Base-by-base conservation (phyloP, 805 yeast species). In the Yarrowia deformans region DNA sequence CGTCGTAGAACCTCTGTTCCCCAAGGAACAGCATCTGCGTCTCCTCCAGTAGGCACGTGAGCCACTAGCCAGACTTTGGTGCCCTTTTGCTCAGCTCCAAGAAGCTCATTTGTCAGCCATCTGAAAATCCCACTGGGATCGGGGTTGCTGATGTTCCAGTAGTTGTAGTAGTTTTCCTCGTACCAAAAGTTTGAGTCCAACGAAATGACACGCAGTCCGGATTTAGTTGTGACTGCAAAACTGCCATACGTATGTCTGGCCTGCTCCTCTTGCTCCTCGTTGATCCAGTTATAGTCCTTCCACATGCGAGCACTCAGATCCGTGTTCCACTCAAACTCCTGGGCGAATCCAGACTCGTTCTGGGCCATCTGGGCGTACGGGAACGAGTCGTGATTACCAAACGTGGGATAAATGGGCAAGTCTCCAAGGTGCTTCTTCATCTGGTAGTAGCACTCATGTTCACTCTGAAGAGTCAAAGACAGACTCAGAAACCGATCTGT, bases 11-110 rank as follows among this genome's bases (percentile, higher is more conserved):
- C 78, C 68, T 84, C 81, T 23, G 90, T 83, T 67, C 85, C 88
- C 52, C 87, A 79, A 13, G 93, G 92, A 54, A 89, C 77, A n/a
- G 88, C 83, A 72, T 87, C 90, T 19, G 84, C 78, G 19, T 43
- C 49, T 7, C 79, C 79, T 9, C 79, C 79, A 8, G 82, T 81
- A 52, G 93, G 91, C 69, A 89, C 85, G 75, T 89, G 93, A n/a
- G 90, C 86, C 72, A 87, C 81, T 68, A 89, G 81, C 93, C 93
- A 89, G n/a, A 87, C 93, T 73, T 89, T 80, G 76, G 87, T 86
- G 58, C 84, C 85, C 8, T 79, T 79, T 34, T 73, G 69, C 76
- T 89, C 93, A 71, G 88, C 82, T 60, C 82, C 88, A 16, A 84
- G 76, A 67, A 89, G 80, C 78, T 89, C 92, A 64, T 85, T 82